Evolutionary conservation across 805 yeast species (phyloP), one percentile per base, ranked within the genome.

Genomic region (Zygoascus bituminiphila): DNA sequence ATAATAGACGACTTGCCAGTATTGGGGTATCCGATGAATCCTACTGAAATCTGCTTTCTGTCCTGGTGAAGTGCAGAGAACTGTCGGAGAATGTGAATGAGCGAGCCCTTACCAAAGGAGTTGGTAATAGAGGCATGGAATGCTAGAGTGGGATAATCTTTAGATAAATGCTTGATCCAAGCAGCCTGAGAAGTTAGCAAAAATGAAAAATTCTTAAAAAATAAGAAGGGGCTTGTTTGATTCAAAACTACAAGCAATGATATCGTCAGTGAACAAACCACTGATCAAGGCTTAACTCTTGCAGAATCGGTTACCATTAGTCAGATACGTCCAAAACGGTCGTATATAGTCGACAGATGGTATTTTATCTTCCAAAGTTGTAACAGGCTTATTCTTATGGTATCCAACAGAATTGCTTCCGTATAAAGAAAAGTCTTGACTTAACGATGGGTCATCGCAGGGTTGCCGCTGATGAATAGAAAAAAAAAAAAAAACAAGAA

Each of bases 1-100:
- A 91, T 91, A 56, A 91, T 88, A 38, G 96, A 86, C 1, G 98
- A 91, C 65, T 91, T 91, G 57, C 98, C 98, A n/a, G 96, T 84
- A 64, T 91, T 91, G 56, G 98, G 98, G 65, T 93, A 91, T 14
- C 98, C 98, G 62, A 91, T 89, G 60, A 91, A 86, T 2, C 98
- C 98, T 50, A 91, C 96, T 19, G 97, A 88, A 47, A 91, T 88
- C 67, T 91, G 98, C 64, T 88, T 84, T 69, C 97, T 82, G 64
- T 91, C 98, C 48, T 84, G 75, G 64, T 91, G 98, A 55, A 91
- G 72, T 31, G 87, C 76, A 3, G 96, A 84, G 61, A 89, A 93
- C 70, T 91, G 98, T 66, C 98, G 81, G 58, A 91, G 71, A 51
- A 91, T 74, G 69, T 93, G 97, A 63, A 91, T 91, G 61, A 91